Evolutionary conservation across 2,329 filamentous ascomycete genomes (phyloP), one percentile per base, ranked within the genome.

Genomic region (Aspergillus tubingensis): DNA sequence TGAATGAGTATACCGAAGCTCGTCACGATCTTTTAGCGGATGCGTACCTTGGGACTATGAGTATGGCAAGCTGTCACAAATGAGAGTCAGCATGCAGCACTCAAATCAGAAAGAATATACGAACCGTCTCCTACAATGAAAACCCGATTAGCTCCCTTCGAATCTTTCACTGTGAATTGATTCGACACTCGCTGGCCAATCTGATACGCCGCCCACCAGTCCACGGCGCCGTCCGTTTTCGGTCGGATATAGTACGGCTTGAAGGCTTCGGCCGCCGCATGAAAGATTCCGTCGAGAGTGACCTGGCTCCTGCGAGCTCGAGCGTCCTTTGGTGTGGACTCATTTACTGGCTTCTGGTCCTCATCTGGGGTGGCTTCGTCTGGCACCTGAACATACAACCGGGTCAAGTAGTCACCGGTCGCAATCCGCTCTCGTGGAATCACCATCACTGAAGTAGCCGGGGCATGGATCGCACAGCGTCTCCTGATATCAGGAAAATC

Each of bases 401-500:
- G 88, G 17, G 90, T 83, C 19, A 89, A 83, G 53, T 90, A 88
- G 76, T 90, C 85, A 62, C 87, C 85, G 58, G 85, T 77, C 25
- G 76, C 77, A 57, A 84, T 82, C 1, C 81, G 81, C 72, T 91
- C 89, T 23, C 89, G 82, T 0, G 90, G 90, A 59, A 94, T 92
- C 4, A 92, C 87, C 86, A 93, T 90, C 70, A 93, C 88, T 17
- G 89, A 91, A 1, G 90, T 90, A 59, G 88, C 81, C 49, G 86
- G 82, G 3, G 89, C 91, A 72, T 92, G 90, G 61, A 92, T 90
- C 0, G 88, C 90, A 68, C 87, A 90, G 80, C 90, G 89, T 82
- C 89, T 88, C 81, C 91, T 88, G 68, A 92, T 91, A 70, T 94
- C 90, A 0, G 90, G 89, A 65, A 92, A 92, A 68, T 91, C 83